Percentiles rank a stretch among this genome's conserved stretches.
Conservation (phyloP, 2,329 filamentous ascomycete genomes). For the Penicillium sclerotiorum region DNA sequence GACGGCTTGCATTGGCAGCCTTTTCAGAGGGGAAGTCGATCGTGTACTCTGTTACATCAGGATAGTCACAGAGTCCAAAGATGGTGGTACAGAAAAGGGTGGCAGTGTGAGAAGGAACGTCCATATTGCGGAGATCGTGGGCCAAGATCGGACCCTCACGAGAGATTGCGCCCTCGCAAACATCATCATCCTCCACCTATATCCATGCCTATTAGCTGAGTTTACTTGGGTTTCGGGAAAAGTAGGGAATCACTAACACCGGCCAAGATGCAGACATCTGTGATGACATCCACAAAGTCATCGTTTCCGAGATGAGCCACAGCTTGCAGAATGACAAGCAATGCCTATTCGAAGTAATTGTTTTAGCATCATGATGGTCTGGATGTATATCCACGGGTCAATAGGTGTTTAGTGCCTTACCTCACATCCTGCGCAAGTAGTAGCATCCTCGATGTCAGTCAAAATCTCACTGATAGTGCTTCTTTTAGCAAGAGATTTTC, state of each 20-base stretch:
- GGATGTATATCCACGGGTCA: background rate
- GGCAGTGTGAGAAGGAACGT: conserved; percentile 53
- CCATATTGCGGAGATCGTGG: conserved; percentile 52
- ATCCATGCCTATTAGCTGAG: no score
- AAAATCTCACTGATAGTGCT: conserved; percentile 25
- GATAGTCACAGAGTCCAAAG: conserved; percentile 56
- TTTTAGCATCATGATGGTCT: no score
- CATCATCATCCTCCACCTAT: conserved; percentile 55
- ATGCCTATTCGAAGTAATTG: no score
- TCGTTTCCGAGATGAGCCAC: conserved; percentile 48
- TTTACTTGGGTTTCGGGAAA: background rate
- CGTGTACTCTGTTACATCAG: conserved; percentile 46
- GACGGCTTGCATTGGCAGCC: conserved; percentile 36
- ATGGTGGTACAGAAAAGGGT: conserved; percentile 55
- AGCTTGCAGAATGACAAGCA: conserved; percentile 47
- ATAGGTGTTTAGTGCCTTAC: conserved; percentile 13
- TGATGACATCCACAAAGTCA: conserved; percentile 44
- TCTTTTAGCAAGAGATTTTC: conserved; percentile 12
- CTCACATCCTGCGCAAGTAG: conserved; percentile 33
- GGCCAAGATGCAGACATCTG: conserved; percentile 38
- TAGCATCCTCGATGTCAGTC: conserved; percentile 31
- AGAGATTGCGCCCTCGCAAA: conserved; percentile 55
- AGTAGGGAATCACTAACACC: conserved; percentile 29
- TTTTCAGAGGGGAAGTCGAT: conserved; percentile 49
- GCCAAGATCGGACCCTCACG: conserved; percentile 59